Base-by-base conservation (phyloP, 306 rosid species). In the Abrus precatorius region DNA sequence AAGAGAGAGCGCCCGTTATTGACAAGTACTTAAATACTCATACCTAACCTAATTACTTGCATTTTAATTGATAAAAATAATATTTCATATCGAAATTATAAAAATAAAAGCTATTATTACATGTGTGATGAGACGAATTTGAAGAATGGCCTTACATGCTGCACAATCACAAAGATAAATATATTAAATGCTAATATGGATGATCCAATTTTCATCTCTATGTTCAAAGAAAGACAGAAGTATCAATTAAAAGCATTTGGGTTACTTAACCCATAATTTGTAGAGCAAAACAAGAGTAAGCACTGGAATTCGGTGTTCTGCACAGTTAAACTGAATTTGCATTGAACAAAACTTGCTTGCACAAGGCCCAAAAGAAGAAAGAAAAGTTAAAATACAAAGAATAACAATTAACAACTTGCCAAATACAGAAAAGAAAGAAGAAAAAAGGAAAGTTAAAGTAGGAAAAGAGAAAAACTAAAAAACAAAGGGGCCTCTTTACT, bases 241-340 rank as follows among this genome's bases (percentile, higher is more conserved):
- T 27, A 29, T 8, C 41, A 40, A 73, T 55, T 53, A 28, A 73
- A 40, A 74, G 32, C 6, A 74, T 54, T 11, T 29, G 13, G 32
- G 6, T 28, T 41, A n/a, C 27, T 70, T 28, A 47, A 10, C 62
- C 41, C 44, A 65, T 66, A 45, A 54, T 34, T 76, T 53, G 20
- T 20, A 43, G 44, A 75, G 10, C 60, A 79, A 11, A 79, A 45
- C 65, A 66, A 14, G 50, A 8, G 28, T 66, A n/a, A 28, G 20
- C 36, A 38, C 12, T 47, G 12, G 3, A 10, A 60, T 49, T 41
- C 28, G 0, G 30, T 50, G 73, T 71, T 75, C 13, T 80, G 41
- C 84, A 81, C 84, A 77, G 40, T 54, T 61, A 83, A 28, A 77
- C 40, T 66, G 81, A 57, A 56, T 74, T 30, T 48, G 34, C 69